Base-by-base conservation (phyloP, 495 filamentous ascomycete genomes). In the Cudoniella acicularis region DNA sequence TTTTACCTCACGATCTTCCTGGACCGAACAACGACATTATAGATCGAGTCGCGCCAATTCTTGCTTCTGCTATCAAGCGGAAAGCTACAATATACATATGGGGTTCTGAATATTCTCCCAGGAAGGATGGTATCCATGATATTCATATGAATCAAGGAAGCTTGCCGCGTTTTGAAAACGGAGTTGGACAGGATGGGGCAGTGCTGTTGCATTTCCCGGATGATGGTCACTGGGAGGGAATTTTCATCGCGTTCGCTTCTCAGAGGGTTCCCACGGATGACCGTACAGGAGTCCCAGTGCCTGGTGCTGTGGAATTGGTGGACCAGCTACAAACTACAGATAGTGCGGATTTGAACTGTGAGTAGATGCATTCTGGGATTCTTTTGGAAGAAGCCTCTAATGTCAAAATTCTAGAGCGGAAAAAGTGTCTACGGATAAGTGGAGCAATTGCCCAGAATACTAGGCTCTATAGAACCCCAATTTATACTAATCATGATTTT, bases 101-200 rank as follows among this genome's bases (percentile, higher is more conserved):
- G 17, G 53, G 53, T 18, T 26, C 17, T 6, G 1, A 56, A 36
- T 56, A 46, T 41, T 36, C 30, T 36, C 30, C 30, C 6, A 4
- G 30, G 4, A 17, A 17, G 18, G 42, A 26, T n/a, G 73, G 72
- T 1, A 77, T 77, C 27, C 74, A 77, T 58, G 69, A 77, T 60
- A 60, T 77, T 2, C 74, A 77, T 58, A 74, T 75, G 74, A 77
- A 77, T 59, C 74, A 77, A 63, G 73, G 74, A 27, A 74, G 67
- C 62, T 51, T 64, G 36, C 60, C 64, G 11, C 50, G 54, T 2
- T 77, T 62, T 54, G 64, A 69, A 23, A 77, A 77, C 54, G 72
- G 72, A 9, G 67, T 70, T 16, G 71, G 65, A 22, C 67, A 74
- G 52, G 74, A 77, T 61, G 73, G 74, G 2, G 74, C 60, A 40